Conservation (phyloP, 169 alveolate species). For the Cryptosporidium sp. region DNA sequence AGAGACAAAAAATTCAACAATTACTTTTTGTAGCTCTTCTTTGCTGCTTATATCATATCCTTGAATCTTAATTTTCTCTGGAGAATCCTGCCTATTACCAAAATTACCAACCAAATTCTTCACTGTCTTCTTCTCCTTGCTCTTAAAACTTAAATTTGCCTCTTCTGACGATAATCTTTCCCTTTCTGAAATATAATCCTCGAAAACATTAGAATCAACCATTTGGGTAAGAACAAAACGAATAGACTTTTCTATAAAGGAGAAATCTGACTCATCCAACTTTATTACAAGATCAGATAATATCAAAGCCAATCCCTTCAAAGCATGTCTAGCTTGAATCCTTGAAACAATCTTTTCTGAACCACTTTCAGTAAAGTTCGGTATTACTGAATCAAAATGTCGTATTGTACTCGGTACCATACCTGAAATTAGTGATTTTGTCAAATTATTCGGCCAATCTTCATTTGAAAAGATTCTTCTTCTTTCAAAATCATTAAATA, state of each 20-base stretch:
- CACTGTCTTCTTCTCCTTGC: slow-evolving; percentile 11
- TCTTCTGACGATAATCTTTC: neutral
- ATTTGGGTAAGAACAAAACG: slow-evolving; percentile 28
- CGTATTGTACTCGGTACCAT: slow-evolving; percentile 50
- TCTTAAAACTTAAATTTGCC: neutral
- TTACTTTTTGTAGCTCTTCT: neutral
- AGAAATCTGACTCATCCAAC: neutral
- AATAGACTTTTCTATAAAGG: neutral
- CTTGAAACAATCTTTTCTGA: slow-evolving; percentile 14
- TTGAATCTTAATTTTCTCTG: slow-evolving; percentile 10
- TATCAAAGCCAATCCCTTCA: slow-evolving; percentile 22
- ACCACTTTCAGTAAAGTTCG: neutral
- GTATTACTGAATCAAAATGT: slow-evolving; percentile 12
- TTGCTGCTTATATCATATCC: slow-evolving; percentile 13
- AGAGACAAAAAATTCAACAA: slow-evolving; percentile 26
- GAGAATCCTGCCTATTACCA: neutral
- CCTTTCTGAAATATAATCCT: neutral
- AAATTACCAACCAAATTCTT: slow-evolving; percentile 6
- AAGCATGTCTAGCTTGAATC: slow-evolving; percentile 53
- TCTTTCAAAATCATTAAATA: slow-evolving; percentile 1
- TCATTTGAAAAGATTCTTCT: neutral
- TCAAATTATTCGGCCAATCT: slow-evolving; percentile 42
- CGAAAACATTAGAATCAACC: slow-evolving; percentile 33
- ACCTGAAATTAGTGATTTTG: neutral
- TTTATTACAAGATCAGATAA: neutral